Evolutionary conservation across 148 eudicot genomes (phyloP), one percentile per base, ranked within the genome.

Genomic region (Pharnaceum exiguum): DNA sequence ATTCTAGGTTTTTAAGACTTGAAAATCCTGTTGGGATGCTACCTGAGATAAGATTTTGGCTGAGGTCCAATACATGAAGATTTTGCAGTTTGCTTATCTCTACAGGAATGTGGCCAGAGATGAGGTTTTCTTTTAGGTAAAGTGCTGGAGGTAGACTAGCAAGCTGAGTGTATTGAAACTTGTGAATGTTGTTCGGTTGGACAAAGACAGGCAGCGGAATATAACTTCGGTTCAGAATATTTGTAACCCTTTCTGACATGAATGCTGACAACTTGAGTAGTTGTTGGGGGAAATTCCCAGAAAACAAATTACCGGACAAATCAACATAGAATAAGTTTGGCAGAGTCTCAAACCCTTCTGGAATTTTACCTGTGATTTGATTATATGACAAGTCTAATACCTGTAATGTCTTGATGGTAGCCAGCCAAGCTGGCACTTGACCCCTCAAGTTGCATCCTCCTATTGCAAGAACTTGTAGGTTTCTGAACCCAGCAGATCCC

Each of bases 311-410:
- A n/a, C 29, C 49, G 2, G 95, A 80, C 74, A 90, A 77, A 61
- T 87, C 95, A 21, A 90, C 40, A 69, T 82, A 87, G 67, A 87
- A 90, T 24, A 90, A 77, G 57, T 68, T 77, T 8, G 85, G 78
- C 57, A 84, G 65, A 65, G 35, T 49, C 55, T 79, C 89, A 4
- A 90, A 51, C 89, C 86, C 82, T 53, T 73, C 77, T 11, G 97
- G 97, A 66, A 90, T 74, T 13, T 66, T 28, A 37, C 95, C 95
- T 12, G 54, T 71, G 63, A 90, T 36, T 12, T 56, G 59, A 67
- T 90, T 90, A 13, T 40, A 66, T 22, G 89, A 80, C 43, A 87
- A 48, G 72, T 90, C 95, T 6, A 90, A 40, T 24, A 84, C 89
- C 76, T 82, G 81, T 22, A 90, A 70, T 45, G 71, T 76, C 57